Evolutionary conservation across 228 moss, liverwort and hornwort species (phyloP), one percentile per base, ranked within the genome.

Genomic region (Sphagnum fallax): DNA sequence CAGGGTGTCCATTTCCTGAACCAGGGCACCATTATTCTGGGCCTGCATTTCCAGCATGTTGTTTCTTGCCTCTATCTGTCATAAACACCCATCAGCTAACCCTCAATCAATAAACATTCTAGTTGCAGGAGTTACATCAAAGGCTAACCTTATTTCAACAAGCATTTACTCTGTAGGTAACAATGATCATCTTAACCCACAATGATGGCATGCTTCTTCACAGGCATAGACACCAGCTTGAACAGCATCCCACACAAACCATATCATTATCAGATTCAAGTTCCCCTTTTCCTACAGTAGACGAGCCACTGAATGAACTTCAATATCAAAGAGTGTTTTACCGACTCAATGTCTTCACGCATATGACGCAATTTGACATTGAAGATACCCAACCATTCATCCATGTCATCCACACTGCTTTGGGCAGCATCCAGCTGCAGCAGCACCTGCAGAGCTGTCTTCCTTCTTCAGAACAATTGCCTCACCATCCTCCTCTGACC

Each of bases 291-390:
- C 32, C 32, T 32, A 32, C 32, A 32, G 32, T 32, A 32, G 32
- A 32, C 32, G 32, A 32, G 32, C 32, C 32, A 32, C 32, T 32
- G 32, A 32, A 32, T 32, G 2, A 2, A 32, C 32, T 3, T 32
- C 32, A 32, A 32, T 32, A 32, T 32, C 32, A 32, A 32, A 32
- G 32, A 32, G 32, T 32, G 32, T 32, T 32, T 32, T 81, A 98
- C 98, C 86, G 98, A 94, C 77, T 98, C 98, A 70, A 98, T 94
- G 70, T 98, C 98, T 89, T 98, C 97, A 66, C 97, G 85, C 94
- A 94, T 94, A 69, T 98, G 98, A 53, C 94, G 90, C 73, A 98
- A 79, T 85, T 98, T 98, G 69, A 98, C 98, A 70, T 98, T 98
- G 75, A 98, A 98, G 75, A 94, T 94, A 64, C 94, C 92, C 76